These are phyloP conservation scores for Phytophthora lateralis DNA, from an alignment of 352 stramenopile genomes.

Conservation along the genomic window DNA sequence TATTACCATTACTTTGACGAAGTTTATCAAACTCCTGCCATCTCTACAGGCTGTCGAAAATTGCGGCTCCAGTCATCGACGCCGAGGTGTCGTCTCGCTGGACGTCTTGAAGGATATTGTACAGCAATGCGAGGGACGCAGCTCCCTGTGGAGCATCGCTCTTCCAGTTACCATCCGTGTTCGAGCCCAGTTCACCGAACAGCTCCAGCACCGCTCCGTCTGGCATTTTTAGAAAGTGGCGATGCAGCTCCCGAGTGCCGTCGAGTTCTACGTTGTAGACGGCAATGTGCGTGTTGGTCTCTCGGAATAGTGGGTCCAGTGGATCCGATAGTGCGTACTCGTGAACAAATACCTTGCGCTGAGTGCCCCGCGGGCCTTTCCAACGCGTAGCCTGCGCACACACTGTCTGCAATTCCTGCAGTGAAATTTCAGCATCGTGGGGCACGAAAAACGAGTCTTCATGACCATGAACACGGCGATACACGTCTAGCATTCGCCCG, in stretches of 20 bases:
- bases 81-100: conserved; percentile 26
- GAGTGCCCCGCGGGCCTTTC: conserved; percentile 58
- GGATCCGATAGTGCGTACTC: conserved; percentile 83
- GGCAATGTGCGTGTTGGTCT: conserved; percentile 78
- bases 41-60: conserved; percentile 31
- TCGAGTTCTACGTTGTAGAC: conserved; percentile 82
- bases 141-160: conserved; percentile 34
- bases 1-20: too few species aligned
- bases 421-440: conserved; percentile 87
- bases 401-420: conserved; percentile 72
- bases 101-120: conserved; percentile 61
- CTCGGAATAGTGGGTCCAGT: conserved; percentile 59
- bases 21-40: too few species aligned
- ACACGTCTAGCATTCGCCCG: conserved; percentile 89
- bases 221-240: conserved; percentile 86
- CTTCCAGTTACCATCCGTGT: conserved; percentile 47
- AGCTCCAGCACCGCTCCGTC: conserved; percentile 90
- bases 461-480: conserved; percentile 74
- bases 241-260: conserved; percentile 64
- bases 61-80: conserved; percentile 4
- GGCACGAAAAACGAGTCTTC: conserved; percentile 85
- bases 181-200: conserved; percentile 64
- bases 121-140: conserved; percentile 50
- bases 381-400: conserved; percentile 66
- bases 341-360: conserved; percentile 82